phyloP scores from a whole-genome alignment of 2,329 filamentous ascomycete genomes.

The Fusarium pseudocircinatum region DNA sequence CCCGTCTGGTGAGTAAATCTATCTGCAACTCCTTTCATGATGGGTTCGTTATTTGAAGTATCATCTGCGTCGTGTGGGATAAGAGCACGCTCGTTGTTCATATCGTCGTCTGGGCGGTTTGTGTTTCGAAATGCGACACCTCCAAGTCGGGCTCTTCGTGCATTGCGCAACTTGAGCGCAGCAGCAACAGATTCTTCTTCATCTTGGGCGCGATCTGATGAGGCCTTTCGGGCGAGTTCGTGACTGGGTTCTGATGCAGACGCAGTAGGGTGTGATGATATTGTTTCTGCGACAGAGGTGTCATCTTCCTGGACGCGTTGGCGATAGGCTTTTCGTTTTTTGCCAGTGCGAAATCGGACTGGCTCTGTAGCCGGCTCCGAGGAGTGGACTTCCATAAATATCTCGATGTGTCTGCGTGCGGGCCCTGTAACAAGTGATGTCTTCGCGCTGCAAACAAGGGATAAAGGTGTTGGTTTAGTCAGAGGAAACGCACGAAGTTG shows the following conservation, averaged over 20 bases:
- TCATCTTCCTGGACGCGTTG: slow-evolving; percentile 56
- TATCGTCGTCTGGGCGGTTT: slow-evolving; percentile 30
- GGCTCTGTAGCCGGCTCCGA: slow-evolving; percentile 36
- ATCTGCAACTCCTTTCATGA: slow-evolving; percentile 44
- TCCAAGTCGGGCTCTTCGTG: slow-evolving; percentile 58
- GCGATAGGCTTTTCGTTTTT: slow-evolving; percentile 69
- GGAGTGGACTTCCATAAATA: slow-evolving; percentile 29
- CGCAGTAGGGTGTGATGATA: not conserved
- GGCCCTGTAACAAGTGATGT: not conserved
- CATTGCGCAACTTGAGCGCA: slow-evolving; percentile 63
- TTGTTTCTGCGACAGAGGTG: slow-evolving; percentile 9
- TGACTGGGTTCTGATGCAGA: slow-evolving; percentile 3
- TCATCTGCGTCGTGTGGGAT: slow-evolving; percentile 49
- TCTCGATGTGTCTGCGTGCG: not conserved
- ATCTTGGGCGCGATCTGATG: slow-evolving; percentile 42
- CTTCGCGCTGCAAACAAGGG: slow-evolving; percentile 2
- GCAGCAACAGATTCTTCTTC: slow-evolving; percentile 55
- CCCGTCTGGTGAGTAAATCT: slow-evolving; percentile 80
- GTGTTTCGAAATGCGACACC: slow-evolving; percentile 66
- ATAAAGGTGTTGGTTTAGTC: not conserved
- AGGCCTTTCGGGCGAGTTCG: not conserved
- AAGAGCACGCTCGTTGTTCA: slow-evolving; percentile 47
- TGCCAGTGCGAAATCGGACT: slow-evolving; percentile 64
- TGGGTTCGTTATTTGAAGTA: slow-evolving; percentile 23
- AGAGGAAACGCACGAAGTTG: not conserved